phyloP scores from a whole-genome alignment of 2,329 filamentous ascomycete species.

The Anthostomella pinea region DNA sequence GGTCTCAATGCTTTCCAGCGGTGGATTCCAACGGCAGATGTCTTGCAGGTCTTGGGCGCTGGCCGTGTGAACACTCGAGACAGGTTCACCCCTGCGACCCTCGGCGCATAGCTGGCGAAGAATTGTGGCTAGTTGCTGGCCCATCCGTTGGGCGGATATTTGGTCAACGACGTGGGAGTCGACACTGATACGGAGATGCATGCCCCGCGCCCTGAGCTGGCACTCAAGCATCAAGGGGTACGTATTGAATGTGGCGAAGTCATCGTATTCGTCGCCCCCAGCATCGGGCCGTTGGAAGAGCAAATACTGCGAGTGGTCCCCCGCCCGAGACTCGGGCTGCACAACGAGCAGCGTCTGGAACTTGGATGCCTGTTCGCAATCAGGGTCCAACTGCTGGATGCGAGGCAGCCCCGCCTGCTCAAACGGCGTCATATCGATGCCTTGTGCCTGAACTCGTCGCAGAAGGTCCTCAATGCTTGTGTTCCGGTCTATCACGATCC shows the following conservation, averaged over 20 bases:
- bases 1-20: neutral
- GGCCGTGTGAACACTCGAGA: neutral
- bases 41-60: conserved; percentile 1
- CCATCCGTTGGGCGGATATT: conserved; percentile 4
- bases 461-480: conserved; percentile 38
- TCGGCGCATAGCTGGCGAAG: conserved; percentile 9
- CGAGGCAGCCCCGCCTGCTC: conserved; percentile 46
- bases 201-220: conserved; percentile 30
- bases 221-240: conserved; percentile 51
- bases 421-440: conserved; percentile 46
- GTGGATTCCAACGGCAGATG: conserved; percentile 5
- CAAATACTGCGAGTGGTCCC: no score
- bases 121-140: conserved; percentile 9
- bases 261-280: conserved; percentile 13
- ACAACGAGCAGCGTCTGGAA: conserved; percentile 40
- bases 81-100: neutral
- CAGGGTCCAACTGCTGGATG: conserved; percentile 39
- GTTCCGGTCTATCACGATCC: conserved; percentile 31
- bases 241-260: conserved; percentile 11
- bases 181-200: conserved; percentile 6
- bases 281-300: no score
- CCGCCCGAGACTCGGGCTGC: conserved; percentile 21
- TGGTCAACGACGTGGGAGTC: conserved; percentile 8
- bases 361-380: conserved; percentile 36
- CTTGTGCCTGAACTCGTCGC: conserved; percentile 42